phyloP scores from a whole-genome alignment of 208 protist species.

The Porcisia hertigi region DNA sequence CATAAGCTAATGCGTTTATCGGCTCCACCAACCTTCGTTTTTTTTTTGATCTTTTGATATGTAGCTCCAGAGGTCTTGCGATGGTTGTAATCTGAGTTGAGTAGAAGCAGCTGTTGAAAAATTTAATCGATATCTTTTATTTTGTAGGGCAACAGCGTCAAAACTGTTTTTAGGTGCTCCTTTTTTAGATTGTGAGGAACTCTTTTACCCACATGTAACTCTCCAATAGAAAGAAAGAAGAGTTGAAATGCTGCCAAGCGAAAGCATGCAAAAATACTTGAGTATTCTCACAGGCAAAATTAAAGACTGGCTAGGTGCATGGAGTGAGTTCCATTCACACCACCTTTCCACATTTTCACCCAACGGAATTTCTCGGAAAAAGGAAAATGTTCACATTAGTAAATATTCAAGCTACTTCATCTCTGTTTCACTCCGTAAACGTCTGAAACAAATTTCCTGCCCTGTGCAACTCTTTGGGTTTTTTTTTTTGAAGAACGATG shows the following conservation, averaged over 20 bases:
- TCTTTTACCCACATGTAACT: not conserved
- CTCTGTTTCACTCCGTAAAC: not conserved
- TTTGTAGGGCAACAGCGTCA: not conserved
- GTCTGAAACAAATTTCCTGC: too few species aligned
- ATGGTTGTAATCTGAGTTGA: not conserved
- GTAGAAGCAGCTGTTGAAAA: not conserved
- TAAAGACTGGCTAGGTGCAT: not conserved
- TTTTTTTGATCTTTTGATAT: not conserved
- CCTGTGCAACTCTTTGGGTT: not conserved
- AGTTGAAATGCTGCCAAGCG: not conserved
- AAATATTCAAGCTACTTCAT: not conserved
- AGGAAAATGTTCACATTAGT: not conserved
- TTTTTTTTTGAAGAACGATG: not conserved
- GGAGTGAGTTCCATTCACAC: not conserved
- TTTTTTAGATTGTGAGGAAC: not conserved
- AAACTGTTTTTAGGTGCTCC: not conserved
- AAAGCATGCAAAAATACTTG: not conserved
- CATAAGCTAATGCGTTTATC: too few species aligned
- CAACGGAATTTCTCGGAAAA: not conserved
- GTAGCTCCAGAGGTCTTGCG: not conserved
- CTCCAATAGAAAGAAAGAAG: not conserved
- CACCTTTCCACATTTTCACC: not conserved
- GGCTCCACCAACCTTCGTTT: not conserved
- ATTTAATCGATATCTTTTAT: not conserved
- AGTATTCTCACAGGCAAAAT: not conserved